phyloP scores from a whole-genome alignment of 2,329 filamentous ascomycete genomes.

The Colletotrichum lentis region DNA sequence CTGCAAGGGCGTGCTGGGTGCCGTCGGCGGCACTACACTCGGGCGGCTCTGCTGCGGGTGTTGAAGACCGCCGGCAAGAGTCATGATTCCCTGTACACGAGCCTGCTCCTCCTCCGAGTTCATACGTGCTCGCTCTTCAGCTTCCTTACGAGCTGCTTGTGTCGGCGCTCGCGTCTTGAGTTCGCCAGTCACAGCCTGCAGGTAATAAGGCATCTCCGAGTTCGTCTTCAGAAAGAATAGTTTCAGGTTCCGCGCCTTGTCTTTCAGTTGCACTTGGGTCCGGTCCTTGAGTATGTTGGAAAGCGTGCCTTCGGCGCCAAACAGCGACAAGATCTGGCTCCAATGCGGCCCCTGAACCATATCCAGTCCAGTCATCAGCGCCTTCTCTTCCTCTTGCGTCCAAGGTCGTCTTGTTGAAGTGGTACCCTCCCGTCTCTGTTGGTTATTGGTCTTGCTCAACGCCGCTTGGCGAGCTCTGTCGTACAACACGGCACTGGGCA shows the following conservation, averaged over 20 bases:
- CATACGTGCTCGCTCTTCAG: slow-evolving; percentile 68
- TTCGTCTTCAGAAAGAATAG: slow-evolving; percentile 91
- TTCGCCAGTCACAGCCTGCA: slow-evolving; percentile 88
- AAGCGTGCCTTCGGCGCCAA: slow-evolving; percentile 80
- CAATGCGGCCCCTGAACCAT: slow-evolving; percentile 91
- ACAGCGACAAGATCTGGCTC: slow-evolving; percentile 88
- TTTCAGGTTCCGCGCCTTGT: slow-evolving; percentile 90
- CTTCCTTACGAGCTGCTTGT: slow-evolving; percentile 73
- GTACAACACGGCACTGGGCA: slow-evolving; percentile 63
- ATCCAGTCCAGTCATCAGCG: slow-evolving; percentile 86
- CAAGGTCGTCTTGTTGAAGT: slow-evolving; percentile 78
- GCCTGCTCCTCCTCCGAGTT: slow-evolving; percentile 68
- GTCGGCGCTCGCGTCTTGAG: slow-evolving; percentile 84
- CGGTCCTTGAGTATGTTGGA: slow-evolving; percentile 86
- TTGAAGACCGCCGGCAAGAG: slow-evolving; percentile 62
- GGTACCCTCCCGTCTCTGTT: slow-evolving; percentile 64
- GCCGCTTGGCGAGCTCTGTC: slow-evolving; percentile 67
- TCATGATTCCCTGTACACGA: slow-evolving; percentile 67
- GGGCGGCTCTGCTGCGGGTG: slow-evolving; percentile 34
- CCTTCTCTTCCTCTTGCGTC: slow-evolving; percentile 89
- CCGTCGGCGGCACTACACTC: slow-evolving; percentile 27
- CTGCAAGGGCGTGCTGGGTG: slow-evolving; percentile 25
- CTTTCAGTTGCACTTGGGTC: slow-evolving; percentile 90
- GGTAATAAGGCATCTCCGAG: slow-evolving; percentile 87
- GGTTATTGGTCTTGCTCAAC: slow-evolving; percentile 63